phyloP scores from a whole-genome alignment of 768 basidiomycete genomes.

The Russula compacta region DNA sequence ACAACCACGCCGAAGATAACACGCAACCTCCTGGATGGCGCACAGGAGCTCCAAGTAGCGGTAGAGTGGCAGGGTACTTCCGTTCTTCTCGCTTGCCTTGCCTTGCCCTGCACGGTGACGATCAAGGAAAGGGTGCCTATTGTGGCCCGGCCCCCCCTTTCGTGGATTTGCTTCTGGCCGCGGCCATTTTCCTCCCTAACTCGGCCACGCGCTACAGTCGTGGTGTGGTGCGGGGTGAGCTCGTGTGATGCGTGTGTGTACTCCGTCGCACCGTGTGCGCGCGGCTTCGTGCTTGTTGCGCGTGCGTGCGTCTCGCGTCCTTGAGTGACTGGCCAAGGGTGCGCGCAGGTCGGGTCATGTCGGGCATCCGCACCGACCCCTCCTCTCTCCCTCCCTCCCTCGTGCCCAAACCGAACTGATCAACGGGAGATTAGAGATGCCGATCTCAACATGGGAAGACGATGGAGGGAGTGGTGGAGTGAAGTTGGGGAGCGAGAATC shows the following conservation, averaged over 20 bases:
- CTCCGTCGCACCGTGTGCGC: neutral
- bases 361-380: no score
- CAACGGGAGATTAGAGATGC: neutral
- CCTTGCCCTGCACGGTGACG: neutral
- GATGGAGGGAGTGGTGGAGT: neutral
- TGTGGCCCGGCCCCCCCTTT: neutral
- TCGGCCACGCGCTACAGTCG: slow-evolving; percentile 1
- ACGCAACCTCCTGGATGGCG: neutral
- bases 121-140: neutral
- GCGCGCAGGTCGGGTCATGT: no score
- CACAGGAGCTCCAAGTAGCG: neutral
- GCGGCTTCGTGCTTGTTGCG: neutral
- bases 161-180: neutral
- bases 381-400: neutral
- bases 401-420: neutral
- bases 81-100: neutral
- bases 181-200: neutral
- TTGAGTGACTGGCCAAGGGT: neutral
- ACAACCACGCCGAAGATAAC: neutral
- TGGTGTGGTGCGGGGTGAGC: neutral
- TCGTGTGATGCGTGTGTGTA: neutral
- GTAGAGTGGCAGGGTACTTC: neutral
- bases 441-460: neutral
- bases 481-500: neutral
- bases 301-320: neutral